Conservation (phyloP, 148 eudicot species). For the Persicaria maculosa region DNA sequence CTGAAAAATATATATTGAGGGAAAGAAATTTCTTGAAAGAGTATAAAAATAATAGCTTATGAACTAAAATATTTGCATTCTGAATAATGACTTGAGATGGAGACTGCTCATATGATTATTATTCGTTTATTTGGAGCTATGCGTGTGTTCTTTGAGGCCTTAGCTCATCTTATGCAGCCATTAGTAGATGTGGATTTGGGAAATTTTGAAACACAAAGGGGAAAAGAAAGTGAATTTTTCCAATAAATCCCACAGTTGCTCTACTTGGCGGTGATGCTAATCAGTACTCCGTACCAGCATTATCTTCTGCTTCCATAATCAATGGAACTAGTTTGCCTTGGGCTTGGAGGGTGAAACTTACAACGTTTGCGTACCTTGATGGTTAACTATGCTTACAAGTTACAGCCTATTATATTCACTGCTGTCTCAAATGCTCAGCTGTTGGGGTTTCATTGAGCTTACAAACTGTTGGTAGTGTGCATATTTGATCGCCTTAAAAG, state of each 20-base stretch:
- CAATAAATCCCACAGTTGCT: not conserved
- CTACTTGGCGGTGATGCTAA: not conserved
- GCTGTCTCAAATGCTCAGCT: no score
- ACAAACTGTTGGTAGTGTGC: no score
- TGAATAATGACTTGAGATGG: not conserved
- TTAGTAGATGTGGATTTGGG: not conserved
- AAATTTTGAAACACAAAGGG: not conserved
- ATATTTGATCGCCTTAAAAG: no score
- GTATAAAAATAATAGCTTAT: not conserved
- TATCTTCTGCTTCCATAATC: not conserved
- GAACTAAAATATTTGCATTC: not conserved
- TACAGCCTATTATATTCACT: no score
- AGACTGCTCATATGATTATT: not conserved
- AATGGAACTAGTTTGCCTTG: not conserved
- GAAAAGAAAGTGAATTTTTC: not conserved
- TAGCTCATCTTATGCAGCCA: not conserved
- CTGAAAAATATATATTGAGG: not conserved
- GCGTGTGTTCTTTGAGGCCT: not conserved
- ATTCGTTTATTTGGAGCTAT: not conserved
- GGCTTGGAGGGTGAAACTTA: not conserved
- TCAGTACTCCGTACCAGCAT: not conserved
- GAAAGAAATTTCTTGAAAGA: not conserved
- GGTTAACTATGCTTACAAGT: not conserved
- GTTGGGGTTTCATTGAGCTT: no score
- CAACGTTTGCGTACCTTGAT: not conserved